Evolutionary conservation across 352 stramenopile genomes (phyloP).

Genomic region (Phytophthora macrochlamydospora): DNA sequence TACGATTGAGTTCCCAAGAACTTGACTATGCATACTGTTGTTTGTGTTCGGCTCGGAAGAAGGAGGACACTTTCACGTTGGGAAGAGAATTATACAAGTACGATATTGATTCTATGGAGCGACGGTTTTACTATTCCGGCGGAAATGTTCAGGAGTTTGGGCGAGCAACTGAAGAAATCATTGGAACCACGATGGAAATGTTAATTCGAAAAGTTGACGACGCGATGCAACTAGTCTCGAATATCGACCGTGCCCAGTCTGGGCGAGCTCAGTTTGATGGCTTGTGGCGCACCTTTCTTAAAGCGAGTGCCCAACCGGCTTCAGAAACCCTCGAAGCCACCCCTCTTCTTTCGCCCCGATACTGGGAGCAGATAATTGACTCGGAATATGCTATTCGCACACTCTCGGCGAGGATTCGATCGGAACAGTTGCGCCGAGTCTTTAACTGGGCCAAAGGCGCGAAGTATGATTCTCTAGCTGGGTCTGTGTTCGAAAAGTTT

Average conservation of each 20-base stretch:
- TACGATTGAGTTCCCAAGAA: constrained; percentile 18
- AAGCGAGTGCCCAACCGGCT: neutral
- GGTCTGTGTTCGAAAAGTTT: neutral
- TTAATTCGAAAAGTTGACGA: too few species aligned
- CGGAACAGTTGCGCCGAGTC: constrained; percentile 1
- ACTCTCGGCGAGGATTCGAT: constrained; percentile 6
- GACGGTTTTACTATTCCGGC: constrained; percentile 8
- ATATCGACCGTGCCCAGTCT: too few species aligned
- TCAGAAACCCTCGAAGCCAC: neutral
- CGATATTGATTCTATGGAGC: constrained; percentile 6
- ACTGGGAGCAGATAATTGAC: constrained; percentile 21
- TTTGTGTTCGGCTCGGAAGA: constrained; percentile 16
- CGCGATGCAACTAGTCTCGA: too few species aligned
- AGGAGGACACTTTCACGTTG: constrained; percentile 9
- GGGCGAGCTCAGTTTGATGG: neutral
- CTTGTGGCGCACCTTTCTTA: constrained; percentile 17
- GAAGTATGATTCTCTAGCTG: constrained; percentile 14
- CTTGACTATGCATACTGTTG: constrained; percentile 12
- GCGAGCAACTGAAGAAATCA: too few species aligned
- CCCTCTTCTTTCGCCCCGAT: neutral
- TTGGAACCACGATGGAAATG: too few species aligned
- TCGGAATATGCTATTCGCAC: constrained; percentile 16
- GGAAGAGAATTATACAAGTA: neutral
- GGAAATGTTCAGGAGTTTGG: too few species aligned
- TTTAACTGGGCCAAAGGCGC: constrained; percentile 1